Base-by-base conservation (phyloP, 352 stramenopile species). In the Phytophthora boehmeriae region DNA sequence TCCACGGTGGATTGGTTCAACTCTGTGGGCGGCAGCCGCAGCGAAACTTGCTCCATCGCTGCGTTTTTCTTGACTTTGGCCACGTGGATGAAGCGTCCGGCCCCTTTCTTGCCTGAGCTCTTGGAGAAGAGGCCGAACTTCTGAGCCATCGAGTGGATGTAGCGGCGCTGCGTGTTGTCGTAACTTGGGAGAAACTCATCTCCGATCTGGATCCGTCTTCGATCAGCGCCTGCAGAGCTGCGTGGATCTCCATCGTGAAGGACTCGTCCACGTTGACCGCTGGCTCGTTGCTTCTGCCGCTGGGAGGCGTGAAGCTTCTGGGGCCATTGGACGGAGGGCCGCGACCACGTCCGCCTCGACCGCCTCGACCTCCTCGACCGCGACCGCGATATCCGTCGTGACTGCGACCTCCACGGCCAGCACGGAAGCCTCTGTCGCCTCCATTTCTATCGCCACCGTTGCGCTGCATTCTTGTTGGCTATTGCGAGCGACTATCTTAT, bases 51-150 rank as follows among this genome's bases (percentile, higher is more conserved):
- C 61, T 92, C 42, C 84, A 91, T 91, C n/a, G 73, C 69, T 25
- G 82, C 82, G 54, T 90, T 95, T 66, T 89, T 92, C 71, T 92
- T 92, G 22, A 88, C 80, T 52, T 89, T 90, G 23, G 83, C 83
- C 22, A 95, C 80, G 63, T 92, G 83, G 47, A 93, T 80, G 60
- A 90, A 92, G 19, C 86, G 83, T 2, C 55, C 54, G 16, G 83
- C 75, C 5, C 66, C 71, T 38, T 71, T 74, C 58, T 89, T 90
- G 36, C 86, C 86, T 9, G 79, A 88, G 66, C 82, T 92, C 67
- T 95, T 95, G 39, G 83, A 90, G 63, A 93, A 92, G 9, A 95
- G 62, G 8, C 81, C 83, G 56, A 79, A 89, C 68, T 95, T 95
- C 44, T 89, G 67, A n/a, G 79, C 86, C 27, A 91, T 69, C 22